Conservation (phyloP, 345 rosid genomes). For the Eucalyptus globulus region DNA sequence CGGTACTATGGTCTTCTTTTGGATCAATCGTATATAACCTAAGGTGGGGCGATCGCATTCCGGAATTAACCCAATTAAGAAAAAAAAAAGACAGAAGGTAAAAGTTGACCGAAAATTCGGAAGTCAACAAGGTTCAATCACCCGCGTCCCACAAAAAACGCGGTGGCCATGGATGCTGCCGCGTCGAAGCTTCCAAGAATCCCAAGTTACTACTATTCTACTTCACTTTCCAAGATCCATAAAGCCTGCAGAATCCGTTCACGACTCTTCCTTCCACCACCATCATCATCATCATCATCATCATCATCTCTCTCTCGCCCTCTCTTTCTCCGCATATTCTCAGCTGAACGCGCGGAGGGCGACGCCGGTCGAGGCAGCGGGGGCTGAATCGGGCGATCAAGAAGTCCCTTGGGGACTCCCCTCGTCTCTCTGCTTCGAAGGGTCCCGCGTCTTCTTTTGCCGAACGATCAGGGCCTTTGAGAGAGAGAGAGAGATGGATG, state of each 20-base stretch:
- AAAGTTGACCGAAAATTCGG: not conserved
- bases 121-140: not conserved
- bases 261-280: not conserved
- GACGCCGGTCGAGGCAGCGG: not conserved
- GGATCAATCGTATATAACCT: not conserved
- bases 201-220: too few relatives aligned
- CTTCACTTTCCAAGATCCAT: not conserved
- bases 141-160: not conserved
- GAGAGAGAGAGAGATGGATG: not conserved
- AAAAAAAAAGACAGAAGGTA: not conserved
- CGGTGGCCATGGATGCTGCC: not conserved
- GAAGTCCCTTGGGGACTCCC: not conserved
- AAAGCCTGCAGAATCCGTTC: not conserved
- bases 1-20: not conserved
- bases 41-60: not conserved
- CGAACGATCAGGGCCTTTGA: not conserved
- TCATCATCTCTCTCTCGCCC: not conserved
- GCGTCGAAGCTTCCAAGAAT: not conserved
- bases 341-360: not conserved
- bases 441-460: not conserved
- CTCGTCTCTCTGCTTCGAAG: not conserved
- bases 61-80: not conserved
- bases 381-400: not conserved
- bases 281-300: accelerated
- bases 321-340: not conserved